A percentile compares a stretch with the other conserved stretches of the same genome.
Conservation (phyloP, 108 stramenopile species). For the Discostella pseudostelligera region DNA sequence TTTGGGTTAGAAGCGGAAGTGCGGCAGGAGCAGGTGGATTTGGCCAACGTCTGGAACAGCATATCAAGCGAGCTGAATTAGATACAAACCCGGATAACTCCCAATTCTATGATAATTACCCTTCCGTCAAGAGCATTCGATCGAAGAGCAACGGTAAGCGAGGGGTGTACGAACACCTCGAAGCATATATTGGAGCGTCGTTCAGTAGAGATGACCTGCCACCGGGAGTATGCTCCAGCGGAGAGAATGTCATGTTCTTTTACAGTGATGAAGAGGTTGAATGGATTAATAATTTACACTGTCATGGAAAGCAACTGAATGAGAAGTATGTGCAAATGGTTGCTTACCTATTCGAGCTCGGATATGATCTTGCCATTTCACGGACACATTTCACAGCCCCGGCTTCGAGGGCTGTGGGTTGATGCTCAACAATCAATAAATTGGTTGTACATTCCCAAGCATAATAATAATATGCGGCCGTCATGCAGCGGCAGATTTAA, state of each 20-base stretch:
- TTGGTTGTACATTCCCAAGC: no score
- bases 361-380: background rate
- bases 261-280: background rate
- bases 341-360: constrained; percentile 4
- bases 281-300: background rate
- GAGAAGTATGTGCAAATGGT: background rate
- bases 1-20: constrained; percentile 5
- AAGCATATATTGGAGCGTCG: background rate
- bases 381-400: constrained; percentile 8
- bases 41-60: background rate
- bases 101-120: background rate
- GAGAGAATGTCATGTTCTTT: background rate
- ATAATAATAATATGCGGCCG: no score
- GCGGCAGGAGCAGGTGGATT: constrained; percentile 13
- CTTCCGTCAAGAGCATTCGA: background rate
- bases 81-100: constrained; percentile 5
- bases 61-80: background rate
- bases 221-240: background rate
- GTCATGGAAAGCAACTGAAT: background rate
- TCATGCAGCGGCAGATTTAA: no score
- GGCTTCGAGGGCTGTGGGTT: constrained; percentile 7
- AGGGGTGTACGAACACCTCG: background rate
- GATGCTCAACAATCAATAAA: constrained; percentile 13
- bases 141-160: background rate
- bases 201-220: background rate